Base-by-base conservation (phyloP, 495 filamentous ascomycete species). In the Hypoxylon lienhwacheense region DNA sequence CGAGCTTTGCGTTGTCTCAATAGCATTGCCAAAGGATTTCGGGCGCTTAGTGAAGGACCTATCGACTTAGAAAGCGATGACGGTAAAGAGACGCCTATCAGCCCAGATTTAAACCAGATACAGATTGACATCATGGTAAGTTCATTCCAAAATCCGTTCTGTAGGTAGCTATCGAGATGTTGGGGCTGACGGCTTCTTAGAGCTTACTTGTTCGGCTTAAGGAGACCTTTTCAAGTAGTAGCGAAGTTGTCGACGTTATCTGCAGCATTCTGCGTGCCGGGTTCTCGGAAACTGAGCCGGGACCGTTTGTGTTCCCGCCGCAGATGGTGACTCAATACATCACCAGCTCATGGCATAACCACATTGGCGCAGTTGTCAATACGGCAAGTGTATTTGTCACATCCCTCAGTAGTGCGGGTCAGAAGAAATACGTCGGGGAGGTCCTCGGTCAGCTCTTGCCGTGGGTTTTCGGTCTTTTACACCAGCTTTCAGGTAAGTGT, bases 11-110 rank as follows among this genome's bases (percentile, higher is more conserved):
- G 84, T 39, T 95, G 88, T 56, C 76, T 97, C 17, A 75, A 78
- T 25, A 85, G 80, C 41, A 86, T 97, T 58, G 91, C 87, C 7
- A 89, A 82, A 61, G 89, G 87, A n/a, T 70, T 92, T 29, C 87
- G 92, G 59, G 76, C 79, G 4, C 85, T 87, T 10, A 77, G 82
- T 26, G 88, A 95, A 47, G 70, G 81, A 5, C 74, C 82, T 14
- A 77, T 95, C 21, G 86, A 95, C 36, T 70, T 85, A 15, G 83
- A 85, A 16, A 67, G 76, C 5, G 41, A 60, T 25, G 51, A 57
- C 20, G 25, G 24, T 17, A 4, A 16, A 4, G 36, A 52, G 26
- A 11, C 19, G 12, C 31, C 42, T 1, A 21, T 24, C 2, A 45
- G 29, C 11, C 6, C 63, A 67, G 51, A 70, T 61, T 33, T 77